A percentile compares a stretch with the other conserved stretches of the same genome.
phyloP scores from a whole-genome alignment of 345 rosid genomes.

The Brassica rapa region DNA sequence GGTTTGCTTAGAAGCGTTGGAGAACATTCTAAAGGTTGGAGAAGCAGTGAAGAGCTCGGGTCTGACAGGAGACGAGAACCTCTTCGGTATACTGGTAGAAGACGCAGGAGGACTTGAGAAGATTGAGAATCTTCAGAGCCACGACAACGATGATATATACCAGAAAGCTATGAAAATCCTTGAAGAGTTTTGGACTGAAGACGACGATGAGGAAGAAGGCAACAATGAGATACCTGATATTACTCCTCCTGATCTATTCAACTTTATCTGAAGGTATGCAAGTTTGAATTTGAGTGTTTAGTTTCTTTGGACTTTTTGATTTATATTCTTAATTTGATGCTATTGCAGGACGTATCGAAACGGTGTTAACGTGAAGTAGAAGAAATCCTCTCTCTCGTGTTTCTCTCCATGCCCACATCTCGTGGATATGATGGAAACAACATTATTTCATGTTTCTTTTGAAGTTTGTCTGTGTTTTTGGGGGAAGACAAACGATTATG shows the following conservation, averaged over 20 bases:
- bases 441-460: not conserved
- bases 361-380: not conserved
- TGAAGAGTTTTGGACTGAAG: conserved; percentile 67
- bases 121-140: conserved; percentile 78
- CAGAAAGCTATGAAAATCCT: conserved; percentile 72
- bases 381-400: conserved; percentile 1
- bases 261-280: conserved; percentile 54
- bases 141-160: conserved; percentile 69
- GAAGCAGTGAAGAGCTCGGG: conserved; percentile 61
- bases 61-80: conserved; percentile 48
- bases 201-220: conserved; percentile 35
- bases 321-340: not conserved
- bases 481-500: conserved; percentile 8
- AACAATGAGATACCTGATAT: conserved; percentile 41
- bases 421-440: conserved; percentile 26
- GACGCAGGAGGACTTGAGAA: conserved; percentile 77
- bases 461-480: conserved; percentile 12
- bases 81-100: conserved; percentile 64
- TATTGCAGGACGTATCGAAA: not conserved
- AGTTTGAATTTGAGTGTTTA: not conserved
- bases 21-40: conserved; percentile 75
- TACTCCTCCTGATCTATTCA: conserved; percentile 61
- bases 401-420: conserved; percentile 16
- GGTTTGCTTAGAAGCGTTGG: conserved; percentile 67
- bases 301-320: not conserved